Evolutionary conservation across 352 stramenopile species (phyloP).

Genomic region (Globisporangium perplexum): DNA sequence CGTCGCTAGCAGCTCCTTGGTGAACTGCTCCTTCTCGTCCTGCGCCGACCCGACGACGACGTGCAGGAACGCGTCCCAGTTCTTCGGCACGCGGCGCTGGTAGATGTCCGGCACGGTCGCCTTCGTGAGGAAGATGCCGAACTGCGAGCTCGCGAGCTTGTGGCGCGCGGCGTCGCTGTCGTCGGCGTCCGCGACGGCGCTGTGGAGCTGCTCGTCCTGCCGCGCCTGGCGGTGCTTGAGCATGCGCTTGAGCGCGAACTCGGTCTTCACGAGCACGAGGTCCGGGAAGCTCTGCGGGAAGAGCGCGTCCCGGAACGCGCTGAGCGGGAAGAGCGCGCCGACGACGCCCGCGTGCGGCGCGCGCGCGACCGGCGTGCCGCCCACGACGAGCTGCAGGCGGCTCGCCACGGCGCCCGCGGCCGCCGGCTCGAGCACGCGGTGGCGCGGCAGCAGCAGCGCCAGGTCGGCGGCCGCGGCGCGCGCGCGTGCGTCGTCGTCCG

Average conservation of each 20-base stretch:
- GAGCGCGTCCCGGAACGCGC: conserved; percentile 6
- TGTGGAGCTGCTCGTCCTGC: conserved; percentile 38
- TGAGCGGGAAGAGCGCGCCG: conserved; percentile 29
- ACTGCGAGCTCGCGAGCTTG: conserved; percentile 40
- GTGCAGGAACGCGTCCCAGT: conserved; percentile 71
- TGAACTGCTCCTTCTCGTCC: conserved; percentile 61
- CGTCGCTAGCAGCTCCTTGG: conserved; percentile 44
- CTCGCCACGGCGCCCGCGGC: conserved; percentile 28
- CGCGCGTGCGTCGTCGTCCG: conserved; percentile 18
- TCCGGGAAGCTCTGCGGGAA: conserved; percentile 38
- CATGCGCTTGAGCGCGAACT: conserved; percentile 53
- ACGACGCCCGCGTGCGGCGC: conserved; percentile 26
- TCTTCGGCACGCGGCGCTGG: conserved; percentile 47
- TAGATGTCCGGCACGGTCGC: conserved; percentile 61
- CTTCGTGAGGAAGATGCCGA: conserved; percentile 52
- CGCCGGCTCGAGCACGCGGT: conserved; percentile 31
- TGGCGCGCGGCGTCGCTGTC: conserved; percentile 11
- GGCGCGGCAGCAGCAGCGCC: conserved; percentile 48
- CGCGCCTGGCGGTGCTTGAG: conserved; percentile 45
- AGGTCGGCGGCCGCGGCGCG: conserved; percentile 31
- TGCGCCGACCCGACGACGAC: conserved; percentile 44
- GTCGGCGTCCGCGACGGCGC: conserved; percentile 12
- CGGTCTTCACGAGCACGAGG: conserved; percentile 56
- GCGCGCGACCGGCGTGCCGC: conserved; percentile 15
- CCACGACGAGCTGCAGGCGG: conserved; percentile 37